Evolutionary conservation across 2,329 filamentous ascomycete species (phyloP), one percentile per base, ranked within the genome.

Genomic region (Ascochyta fabae): DNA sequence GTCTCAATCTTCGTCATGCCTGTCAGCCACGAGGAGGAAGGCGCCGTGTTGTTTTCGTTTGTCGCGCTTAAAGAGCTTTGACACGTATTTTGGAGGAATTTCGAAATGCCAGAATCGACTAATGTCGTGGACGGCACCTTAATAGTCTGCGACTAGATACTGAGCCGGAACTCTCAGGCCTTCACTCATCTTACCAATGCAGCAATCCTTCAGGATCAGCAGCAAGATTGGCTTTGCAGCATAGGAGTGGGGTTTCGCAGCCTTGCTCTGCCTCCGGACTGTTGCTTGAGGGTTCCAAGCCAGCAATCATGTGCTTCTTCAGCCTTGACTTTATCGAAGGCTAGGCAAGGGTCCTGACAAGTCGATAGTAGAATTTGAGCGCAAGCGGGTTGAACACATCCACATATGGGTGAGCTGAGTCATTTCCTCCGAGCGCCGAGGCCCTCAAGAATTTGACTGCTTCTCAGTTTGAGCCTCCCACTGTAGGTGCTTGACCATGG

Each of bases 401-500:
- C 16, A 1, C 19, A 13, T 13, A 15, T 12, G 29, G 29, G 6
- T 12, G 12, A 31, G 29, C 10, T 31, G 15, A 35, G 15, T 9
- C 15, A 35, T 35, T 16, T 10, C 33, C 33, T 35, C 33, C 5
- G 33, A 19, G 33, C 6, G 8, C 5, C 6, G 15, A 6, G 8
- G 16, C 35, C 10, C 23, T 42, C 33, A 56, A 22, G 19, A 13
- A 29, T 5, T 39, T 15, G 9, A 15, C 13, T n/a, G n/a, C 9
- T 43, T 34, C 15, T 46, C 41, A 19, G 24, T 15, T n/a, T 51
- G 47, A 15, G 53, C 42, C 43, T 66, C 54, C 66, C 66, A 71
- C 48, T 67, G 61, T 22, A 71, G 42, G 42, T 69, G 65, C 46
- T 61, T 60, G 27, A 69, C 64, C 34, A 81, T 69, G 26, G 74